phyloP scores from a whole-genome alignment of 139 green algal genomes.

The Coelastrella sp. region DNA sequence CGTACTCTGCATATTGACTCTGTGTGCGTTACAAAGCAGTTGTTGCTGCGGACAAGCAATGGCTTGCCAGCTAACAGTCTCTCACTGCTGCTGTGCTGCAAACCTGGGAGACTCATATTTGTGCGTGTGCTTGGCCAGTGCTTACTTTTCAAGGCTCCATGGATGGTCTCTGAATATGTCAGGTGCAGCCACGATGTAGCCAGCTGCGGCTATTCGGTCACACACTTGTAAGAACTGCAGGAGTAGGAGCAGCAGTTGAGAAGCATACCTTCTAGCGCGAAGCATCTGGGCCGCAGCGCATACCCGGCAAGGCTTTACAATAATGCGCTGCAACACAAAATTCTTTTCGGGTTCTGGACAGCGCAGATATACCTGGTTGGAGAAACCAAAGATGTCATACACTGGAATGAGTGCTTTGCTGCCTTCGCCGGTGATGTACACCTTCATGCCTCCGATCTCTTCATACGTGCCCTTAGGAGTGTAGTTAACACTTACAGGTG shows the following conservation, averaged over 20 bases:
- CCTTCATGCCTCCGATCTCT: background rate
- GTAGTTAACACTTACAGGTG: slow-evolving; percentile 35
- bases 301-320: too few species aligned
- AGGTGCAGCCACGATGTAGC: slow-evolving; percentile 24
- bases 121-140: background rate
- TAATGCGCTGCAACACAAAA: background rate
- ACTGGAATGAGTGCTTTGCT: slow-evolving; percentile 33
- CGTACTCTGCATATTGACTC: too few species aligned
- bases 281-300: too few species aligned
- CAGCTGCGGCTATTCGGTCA: slow-evolving; percentile 30
- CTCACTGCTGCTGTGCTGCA: too few species aligned
- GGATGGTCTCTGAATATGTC: slow-evolving; percentile 42
- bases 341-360: background rate
- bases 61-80: too few species aligned
- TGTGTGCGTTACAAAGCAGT: too few species aligned
- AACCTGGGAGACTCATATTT: too few species aligned
- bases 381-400: slow-evolving; percentile 47
- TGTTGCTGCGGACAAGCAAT: too few species aligned
- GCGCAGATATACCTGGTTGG: background rate
- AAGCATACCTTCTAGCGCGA: background rate
- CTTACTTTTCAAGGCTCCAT: slow-evolving; percentile 37
- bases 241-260: background rate
- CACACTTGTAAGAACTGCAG: slow-evolving; percentile 45
- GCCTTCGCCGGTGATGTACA: slow-evolving; percentile 15
- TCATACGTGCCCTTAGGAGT: slow-evolving; percentile 23